These are phyloP conservation scores for Aureobasidium sp. DNA, from an alignment of 2,329 filamentous ascomycete genomes.

Conservation along the genomic window DNA sequence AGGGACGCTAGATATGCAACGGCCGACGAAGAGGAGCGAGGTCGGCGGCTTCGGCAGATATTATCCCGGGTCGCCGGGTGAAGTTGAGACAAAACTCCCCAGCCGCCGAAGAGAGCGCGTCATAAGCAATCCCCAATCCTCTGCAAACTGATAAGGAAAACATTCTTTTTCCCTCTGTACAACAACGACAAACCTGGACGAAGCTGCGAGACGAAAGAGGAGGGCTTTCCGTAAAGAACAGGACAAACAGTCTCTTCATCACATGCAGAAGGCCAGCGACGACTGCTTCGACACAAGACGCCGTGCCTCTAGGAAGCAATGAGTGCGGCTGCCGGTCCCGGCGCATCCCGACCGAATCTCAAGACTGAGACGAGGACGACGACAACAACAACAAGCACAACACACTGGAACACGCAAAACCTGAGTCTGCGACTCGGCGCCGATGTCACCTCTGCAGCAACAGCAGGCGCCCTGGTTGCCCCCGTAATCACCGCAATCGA, in stretches of 20 bases:
- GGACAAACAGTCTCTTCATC: not conserved
- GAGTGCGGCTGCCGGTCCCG: constrained; percentile 24
- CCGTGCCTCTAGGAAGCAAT: constrained; percentile 21
- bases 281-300: not conserved
- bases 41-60: not conserved
- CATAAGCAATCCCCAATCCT: not conserved
- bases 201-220: not conserved
- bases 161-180: not conserved
- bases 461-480: constrained; percentile 69
- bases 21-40: not conserved
- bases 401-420: constrained; percentile 67
- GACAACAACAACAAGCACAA: constrained; percentile 12
- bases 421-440: constrained; percentile 59
- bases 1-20: not conserved
- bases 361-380: constrained; percentile 1
- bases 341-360: constrained; percentile 15
- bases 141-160: not conserved
- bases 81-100: not conserved
- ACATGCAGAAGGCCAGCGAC: not conserved
- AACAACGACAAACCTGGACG: not conserved
- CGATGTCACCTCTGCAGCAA: constrained; percentile 62
- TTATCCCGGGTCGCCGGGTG: not conserved
- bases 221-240: not conserved
- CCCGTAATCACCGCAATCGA: constrained; percentile 85
- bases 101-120: not conserved